Evolutionary conservation across 1,139 yeast genomes (phyloP).

Genomic region (Hyphopichia khmerensis): DNA sequence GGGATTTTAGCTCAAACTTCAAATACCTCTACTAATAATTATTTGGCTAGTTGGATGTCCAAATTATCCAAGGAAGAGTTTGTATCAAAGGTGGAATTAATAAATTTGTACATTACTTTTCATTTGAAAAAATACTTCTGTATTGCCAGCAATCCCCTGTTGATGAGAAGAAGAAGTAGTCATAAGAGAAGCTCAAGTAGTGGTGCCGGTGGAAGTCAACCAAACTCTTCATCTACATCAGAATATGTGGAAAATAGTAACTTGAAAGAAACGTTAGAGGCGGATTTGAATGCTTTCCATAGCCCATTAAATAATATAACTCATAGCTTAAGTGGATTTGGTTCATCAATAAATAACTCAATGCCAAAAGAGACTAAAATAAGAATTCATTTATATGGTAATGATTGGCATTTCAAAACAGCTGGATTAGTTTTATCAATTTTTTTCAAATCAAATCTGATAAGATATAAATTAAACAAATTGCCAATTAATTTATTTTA

Average conservation of each 20-base stretch:
- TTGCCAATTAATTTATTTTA: constrained; percentile 62
- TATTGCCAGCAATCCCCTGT: constrained; percentile 34
- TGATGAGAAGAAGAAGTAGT: constrained; percentile 14
- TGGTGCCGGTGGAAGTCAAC: not conserved
- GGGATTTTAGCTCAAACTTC: constrained; percentile 62
- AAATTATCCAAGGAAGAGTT: constrained; percentile 41
- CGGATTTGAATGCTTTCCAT: not conserved
- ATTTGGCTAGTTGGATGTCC: constrained; percentile 60
- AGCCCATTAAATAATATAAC: not conserved
- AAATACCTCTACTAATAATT: constrained; percentile 35
- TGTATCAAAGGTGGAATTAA: constrained; percentile 47
- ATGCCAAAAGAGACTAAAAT: constrained; percentile 39
- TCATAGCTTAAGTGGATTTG: not conserved
- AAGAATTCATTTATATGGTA: constrained; percentile 62
- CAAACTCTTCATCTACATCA: constrained; percentile 1
- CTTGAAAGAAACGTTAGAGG: constrained; percentile 15
- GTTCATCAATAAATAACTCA: not conserved
- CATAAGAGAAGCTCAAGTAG: not conserved
- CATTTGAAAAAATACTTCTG: constrained; percentile 47
- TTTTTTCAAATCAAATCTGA: constrained; percentile 53
- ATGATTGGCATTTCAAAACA: constrained; percentile 77
- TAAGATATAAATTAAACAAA: constrained; percentile 25
- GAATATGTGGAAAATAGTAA: constrained; percentile 17
- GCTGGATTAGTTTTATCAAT: constrained; percentile 60
- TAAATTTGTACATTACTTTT: constrained; percentile 65